Evolutionary conservation across 768 basidiomycete species (phyloP), one percentile per base, ranked within the genome.

Genomic region (Serendipita vermifera): DNA sequence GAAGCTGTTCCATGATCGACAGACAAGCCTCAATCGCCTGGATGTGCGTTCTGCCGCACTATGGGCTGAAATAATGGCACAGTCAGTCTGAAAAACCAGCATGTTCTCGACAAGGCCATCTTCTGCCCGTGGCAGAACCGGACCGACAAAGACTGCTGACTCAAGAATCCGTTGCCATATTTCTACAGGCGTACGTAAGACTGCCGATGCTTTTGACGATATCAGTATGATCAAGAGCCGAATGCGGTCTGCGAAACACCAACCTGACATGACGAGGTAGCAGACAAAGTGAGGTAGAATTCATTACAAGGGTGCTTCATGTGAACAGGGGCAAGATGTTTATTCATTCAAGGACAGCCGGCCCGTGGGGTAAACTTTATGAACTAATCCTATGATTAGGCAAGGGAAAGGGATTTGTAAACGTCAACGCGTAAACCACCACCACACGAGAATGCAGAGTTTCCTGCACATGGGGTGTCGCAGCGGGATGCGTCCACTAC

Each of bases 381-480:
- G n/a, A n/a, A n/a, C n/a, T n/a, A n/a, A n/a, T n/a, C n/a, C n/a
- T n/a, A n/a, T n/a, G n/a, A n/a, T n/a, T n/a, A n/a, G 35, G 35
- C 9, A 9, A 51, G 22, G 4, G 31, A 2, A 15, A 51, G 46
- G 7, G 20, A 22, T 29, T 51, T 51, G 46, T 51, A 51, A 15
- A 51, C 20, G n/a, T 51, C 46, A 20, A 51, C 20, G 6, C 46
- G n/a, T 7, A 51, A 29, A 17, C 46, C 46, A n/a, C 56, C 56
- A 5, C 56, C 56, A 46, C 56, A 57, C 9, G 48, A 48, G 32
- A 48, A 33, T 5, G 46, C 48, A 27, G 17, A 5, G 5, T 57
- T 46, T 2, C 56, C 56, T 3, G 41, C 51, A 26, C 56, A 57
- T 6, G 56, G 56, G 5, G 31, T 53, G 22, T 57, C 48, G 33